Conservation (phyloP, 805 yeast species). For the Maudiozyma bulderi region DNA sequence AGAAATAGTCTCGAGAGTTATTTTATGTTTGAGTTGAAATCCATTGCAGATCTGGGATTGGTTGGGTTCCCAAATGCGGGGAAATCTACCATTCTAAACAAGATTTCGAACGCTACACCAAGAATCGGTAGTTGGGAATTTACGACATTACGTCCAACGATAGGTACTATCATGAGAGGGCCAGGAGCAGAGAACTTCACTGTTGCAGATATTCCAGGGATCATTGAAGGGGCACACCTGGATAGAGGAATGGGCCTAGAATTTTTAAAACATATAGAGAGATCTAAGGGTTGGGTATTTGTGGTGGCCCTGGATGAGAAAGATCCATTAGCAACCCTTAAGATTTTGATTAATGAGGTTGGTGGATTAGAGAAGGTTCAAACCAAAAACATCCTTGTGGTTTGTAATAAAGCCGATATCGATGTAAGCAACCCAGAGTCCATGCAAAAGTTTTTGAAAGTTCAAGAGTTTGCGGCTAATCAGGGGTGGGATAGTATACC, state of each 20-base stretch:
- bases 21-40: constrained; percentile 74
- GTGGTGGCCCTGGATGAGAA: constrained; percentile 66
- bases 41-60: constrained; percentile 85
- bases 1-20: constrained; percentile 54
- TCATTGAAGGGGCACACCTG: constrained; percentile 75
- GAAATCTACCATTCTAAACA: constrained; percentile 77
- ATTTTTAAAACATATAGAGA: constrained; percentile 82
- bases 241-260: constrained; percentile 92
- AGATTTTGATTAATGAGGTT: constrained; percentile 57
- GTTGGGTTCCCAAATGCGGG: constrained; percentile 98
- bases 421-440: constrained; percentile 32
- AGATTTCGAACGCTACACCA: constrained; percentile 84
- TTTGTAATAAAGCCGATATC: constrained; percentile 92
- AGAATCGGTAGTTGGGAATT: constrained; percentile 95
- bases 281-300: constrained; percentile 83
- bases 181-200: constrained; percentile 60
- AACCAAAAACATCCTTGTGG: constrained; percentile 59
- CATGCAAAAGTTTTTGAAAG: constrained; percentile 35
- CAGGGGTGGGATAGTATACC: constrained; percentile 67
- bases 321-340: constrained; percentile 59
- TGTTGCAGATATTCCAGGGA: constrained; percentile 96
- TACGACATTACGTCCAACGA: constrained; percentile 84
- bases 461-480: constrained; percentile 38
- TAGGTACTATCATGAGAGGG: constrained; percentile 72
- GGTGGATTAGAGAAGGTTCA: constrained; percentile 49